Evolutionary conservation across 176 grass and related monocot genomes (phyloP).

Genomic region (Eragrostis nindensis): DNA sequence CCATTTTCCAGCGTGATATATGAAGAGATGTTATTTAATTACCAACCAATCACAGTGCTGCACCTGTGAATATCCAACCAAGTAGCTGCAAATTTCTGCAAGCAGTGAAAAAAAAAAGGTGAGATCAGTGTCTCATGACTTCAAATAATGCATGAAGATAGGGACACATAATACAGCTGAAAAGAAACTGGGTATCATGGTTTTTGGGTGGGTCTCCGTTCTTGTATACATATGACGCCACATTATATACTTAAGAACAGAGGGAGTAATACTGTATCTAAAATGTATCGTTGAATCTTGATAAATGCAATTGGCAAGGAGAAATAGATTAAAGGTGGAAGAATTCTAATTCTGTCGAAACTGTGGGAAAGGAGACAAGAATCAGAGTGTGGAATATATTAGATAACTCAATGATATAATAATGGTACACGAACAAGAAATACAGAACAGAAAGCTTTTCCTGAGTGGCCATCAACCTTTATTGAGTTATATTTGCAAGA

Average conservation of each 20-base stretch:
- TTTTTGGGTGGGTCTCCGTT: conserved; percentile 45
- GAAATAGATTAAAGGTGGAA: background rate
- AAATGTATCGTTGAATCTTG: conserved; percentile 19
- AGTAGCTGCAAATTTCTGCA: conserved; percentile 33
- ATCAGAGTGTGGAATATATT: background rate
- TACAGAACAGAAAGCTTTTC: background rate
- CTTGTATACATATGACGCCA: no score
- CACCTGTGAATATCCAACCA: conserved; percentile 29
- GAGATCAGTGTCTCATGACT: conserved; percentile 16
- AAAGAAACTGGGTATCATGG: background rate
- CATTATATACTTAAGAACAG: conserved; percentile 20
- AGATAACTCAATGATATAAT: background rate
- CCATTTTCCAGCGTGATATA: conserved; percentile 60
- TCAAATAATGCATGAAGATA: conserved; percentile 4
- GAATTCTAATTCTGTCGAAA: background rate
- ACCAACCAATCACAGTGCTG: conserved; percentile 17
- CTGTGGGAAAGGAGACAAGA: background rate
- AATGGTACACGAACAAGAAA: background rate
- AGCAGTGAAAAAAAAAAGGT: conserved; percentile 16
- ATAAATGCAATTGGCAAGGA: background rate
- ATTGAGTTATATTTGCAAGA: background rate
- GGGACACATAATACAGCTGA: background rate
- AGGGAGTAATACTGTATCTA: background rate
- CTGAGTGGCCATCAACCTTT: background rate
- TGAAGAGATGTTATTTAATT: conserved; percentile 14